These are phyloP conservation scores for Geotrichum candidum DNA, from an alignment of 1,139 yeast species.

Conservation along the genomic window DNA sequence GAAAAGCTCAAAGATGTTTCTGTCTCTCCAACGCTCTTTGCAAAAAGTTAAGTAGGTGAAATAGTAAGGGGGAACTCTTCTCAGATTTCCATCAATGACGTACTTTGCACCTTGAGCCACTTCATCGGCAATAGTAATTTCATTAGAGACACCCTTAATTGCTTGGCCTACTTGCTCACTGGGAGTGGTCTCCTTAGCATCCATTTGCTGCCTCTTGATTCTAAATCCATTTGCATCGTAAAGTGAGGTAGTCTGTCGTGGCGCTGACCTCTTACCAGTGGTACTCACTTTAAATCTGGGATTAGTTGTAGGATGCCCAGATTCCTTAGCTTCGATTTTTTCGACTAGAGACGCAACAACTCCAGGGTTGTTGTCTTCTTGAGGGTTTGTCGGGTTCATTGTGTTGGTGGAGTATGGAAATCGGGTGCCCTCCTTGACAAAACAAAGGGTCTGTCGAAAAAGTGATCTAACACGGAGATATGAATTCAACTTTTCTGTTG, in stretches of 20 bases:
- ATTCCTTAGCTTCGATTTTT: background rate
- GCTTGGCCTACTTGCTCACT: constrained; percentile 10
- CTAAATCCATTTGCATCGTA: constrained; percentile 29
- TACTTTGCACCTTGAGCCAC: constrained; percentile 36
- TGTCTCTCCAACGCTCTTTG: constrained; percentile 78
- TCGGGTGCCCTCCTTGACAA: background rate
- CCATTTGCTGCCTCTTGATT: constrained; percentile 26
- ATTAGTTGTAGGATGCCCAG: background rate
- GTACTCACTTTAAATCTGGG: constrained; percentile 6
- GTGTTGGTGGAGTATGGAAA: background rate
- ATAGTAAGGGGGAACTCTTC: constrained; percentile 78
- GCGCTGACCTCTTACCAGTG: background rate
- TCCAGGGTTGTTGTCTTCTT: background rate
- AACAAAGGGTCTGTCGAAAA: background rate
- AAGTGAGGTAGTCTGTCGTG: constrained; percentile 11
- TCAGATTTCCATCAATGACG: constrained; percentile 39
- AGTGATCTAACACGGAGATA: background rate
- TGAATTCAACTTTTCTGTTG: background rate
- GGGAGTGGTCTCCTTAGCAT: constrained; percentile 20
- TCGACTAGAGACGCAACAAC: background rate
- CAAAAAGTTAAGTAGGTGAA: constrained; percentile 88
- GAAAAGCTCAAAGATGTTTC: constrained; percentile 72
- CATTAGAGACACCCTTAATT: constrained; percentile 9
- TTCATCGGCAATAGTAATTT: constrained; percentile 31
- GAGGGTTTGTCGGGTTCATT: background rate